Evolutionary conservation across 495 filamentous ascomycete genomes (phyloP).

Genomic region (Aspergillus asperescens): DNA sequence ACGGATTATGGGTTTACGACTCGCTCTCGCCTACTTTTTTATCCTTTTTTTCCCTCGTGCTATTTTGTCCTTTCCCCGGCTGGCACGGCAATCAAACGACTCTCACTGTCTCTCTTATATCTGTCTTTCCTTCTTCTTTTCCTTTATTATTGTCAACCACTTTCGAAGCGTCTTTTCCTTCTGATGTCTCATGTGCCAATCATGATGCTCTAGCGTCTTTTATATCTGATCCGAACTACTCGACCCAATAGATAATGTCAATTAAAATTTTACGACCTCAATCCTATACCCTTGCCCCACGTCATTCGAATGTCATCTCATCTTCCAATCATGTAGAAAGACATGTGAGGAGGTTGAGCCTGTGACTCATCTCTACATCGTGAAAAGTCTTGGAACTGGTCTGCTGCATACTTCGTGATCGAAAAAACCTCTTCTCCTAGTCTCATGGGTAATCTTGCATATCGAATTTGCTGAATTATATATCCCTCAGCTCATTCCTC

Average conservation of each 20-base stretch:
- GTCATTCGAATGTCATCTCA: too few species aligned
- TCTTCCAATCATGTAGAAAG: neutral
- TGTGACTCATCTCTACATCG: neutral
- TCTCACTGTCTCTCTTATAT: conserved; percentile 1
- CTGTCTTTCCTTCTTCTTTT: conserved; percentile 9
- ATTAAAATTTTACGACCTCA: neutral
- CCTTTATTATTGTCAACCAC: neutral
- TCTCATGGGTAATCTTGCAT: too few species aligned
- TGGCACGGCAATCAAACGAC: conserved; percentile 13
- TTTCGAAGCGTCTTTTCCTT: neutral
- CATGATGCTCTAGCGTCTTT: neutral
- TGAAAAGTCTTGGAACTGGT: neutral
- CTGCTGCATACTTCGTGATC: too few species aligned
- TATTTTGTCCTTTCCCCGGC: conserved; percentile 16
- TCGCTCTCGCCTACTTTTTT: conserved; percentile 12
- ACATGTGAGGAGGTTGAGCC: neutral
- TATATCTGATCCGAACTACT: neutral
- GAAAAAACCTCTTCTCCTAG: too few species aligned
- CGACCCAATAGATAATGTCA: conserved; percentile 8
- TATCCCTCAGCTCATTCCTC: neutral
- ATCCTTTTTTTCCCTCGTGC: conserved; percentile 18
- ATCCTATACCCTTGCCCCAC: neutral
- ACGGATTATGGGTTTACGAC: conserved; percentile 19
- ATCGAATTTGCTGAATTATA: too few species aligned
- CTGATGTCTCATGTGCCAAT: conserved; percentile 14